Base-by-base conservation (phyloP, 441 rosid genomes). In the Metrosideros polymorpha region DNA sequence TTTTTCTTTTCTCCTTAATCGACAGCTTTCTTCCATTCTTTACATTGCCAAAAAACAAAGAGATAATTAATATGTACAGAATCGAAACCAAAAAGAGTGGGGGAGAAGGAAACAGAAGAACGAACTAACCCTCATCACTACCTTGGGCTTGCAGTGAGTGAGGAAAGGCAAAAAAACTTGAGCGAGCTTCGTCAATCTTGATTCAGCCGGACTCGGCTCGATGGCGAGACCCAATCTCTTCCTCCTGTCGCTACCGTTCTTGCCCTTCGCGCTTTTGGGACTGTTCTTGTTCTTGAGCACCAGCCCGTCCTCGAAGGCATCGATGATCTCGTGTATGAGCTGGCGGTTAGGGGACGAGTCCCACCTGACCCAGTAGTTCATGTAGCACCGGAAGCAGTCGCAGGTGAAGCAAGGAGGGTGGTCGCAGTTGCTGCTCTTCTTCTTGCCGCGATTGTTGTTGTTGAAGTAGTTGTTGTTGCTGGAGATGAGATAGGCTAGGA, bases 311-410 rank as follows among this genome's bases (percentile, higher is more conserved):
- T 95, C 98, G 22, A 85, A 92, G 82, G 93, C 94, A 84, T 95
- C 98, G 82, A 94, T 91, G 86, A 94, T 93, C 83, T 95, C 94
- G 9, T 95, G 97, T 50, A 95, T 95, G 29, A 94, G 93, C 85
- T 94, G 91, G n/a, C 96, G 91, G 84, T 92, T 94, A 5, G 95
- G 94, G 4, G 98, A 95, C 12, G 91, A 83, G 85, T 94, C 98
- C 98, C 98, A 95, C 86, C 94, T 87, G 84, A 91, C 90, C 97
- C 98, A 95, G 87, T 91, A 95, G 86, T 95, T 92, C 87, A 89
- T 93, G 86, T 95, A 95, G 88, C 98, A 95, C 86, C 92, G 85
- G 84, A 95, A 95, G 53, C 98, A 94, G 87, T 92, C 93, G 18
- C 98, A 95, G 90, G 85, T 59, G 32, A 95, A 95, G 32, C 86